Evolutionary conservation across 345 rosid species (phyloP), one percentile per base, ranked within the genome.

Genomic region (Brassica incana): DNA sequence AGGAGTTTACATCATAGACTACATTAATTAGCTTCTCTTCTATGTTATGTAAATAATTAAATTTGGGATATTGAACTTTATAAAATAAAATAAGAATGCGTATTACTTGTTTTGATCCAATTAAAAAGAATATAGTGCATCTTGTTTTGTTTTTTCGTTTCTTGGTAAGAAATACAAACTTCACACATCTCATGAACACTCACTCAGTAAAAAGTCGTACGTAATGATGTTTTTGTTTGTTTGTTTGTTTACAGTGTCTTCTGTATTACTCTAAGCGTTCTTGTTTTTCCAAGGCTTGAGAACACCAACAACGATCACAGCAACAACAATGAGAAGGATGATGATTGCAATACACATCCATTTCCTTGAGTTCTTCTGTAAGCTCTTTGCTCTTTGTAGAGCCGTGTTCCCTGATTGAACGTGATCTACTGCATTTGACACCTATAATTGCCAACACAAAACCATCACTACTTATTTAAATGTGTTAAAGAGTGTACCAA

Each of bases 301-400:
- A 61, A 93, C 96, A 0, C 87, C 85, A 14, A 88, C 94, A 0
- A 91, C 95, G 18, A 93, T 86, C 82, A 93, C 90, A 9, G 72
- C 88, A 48, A 88, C 91, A 14, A 93, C 82, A 52, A 95, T 78
- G 38, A 95, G 98, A 65, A 95, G 97, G 79, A 95, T 89, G 64
- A 91, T 80, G 73, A 95, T 91, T 3, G 97, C 97, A 27, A 91
- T 81, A 86, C 98, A 91, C 97, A 88, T 91, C 98, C 98, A 93
- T 64, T 95, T 93, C 81, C 99, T 85, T 3, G 96, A 90, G 82
- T 77, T 95, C 84, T 80, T 93, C 73, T 95, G 99, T 36, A 87
- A 83, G 67, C 83, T 87, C 84, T 90, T 95, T 0, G 98, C 97
- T 86, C 83, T 90, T 78, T 86, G 90, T 12, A 95, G 96, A 16